Conservation (phyloP, 2,329 filamentous ascomycete species). For the Anthostomella pinea region DNA sequence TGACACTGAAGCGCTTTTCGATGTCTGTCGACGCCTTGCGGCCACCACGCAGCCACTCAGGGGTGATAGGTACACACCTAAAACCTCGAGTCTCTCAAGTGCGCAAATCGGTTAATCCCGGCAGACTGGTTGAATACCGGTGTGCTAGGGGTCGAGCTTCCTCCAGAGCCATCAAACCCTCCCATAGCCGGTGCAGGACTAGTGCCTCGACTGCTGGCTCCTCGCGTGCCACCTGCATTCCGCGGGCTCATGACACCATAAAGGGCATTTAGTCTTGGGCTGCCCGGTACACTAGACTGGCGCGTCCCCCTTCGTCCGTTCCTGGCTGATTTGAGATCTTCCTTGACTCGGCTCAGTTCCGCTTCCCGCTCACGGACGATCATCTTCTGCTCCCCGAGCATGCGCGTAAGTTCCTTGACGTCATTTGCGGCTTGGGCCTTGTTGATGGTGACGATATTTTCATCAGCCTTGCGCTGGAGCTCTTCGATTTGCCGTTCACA, state of each 20-base stretch:
- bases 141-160: conserved; percentile 17
- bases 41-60: no score
- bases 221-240: conserved; percentile 27
- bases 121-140: conserved; percentile 39
- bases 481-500: conserved; percentile 42
- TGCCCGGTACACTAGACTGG: conserved; percentile 55
- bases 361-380: conserved; percentile 49
- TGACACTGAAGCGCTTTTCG: no score
- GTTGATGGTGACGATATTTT: conserved; percentile 47
- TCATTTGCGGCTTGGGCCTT: conserved; percentile 41
- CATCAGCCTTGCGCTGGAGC: conserved; percentile 40
- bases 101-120: conserved; percentile 31
- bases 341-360: conserved; percentile 45
- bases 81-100: conserved; percentile 38
- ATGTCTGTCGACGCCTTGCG: no score
- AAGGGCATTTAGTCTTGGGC: conserved; percentile 44
- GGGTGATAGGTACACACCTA: no score
- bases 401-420: conserved; percentile 33
- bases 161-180: conserved; percentile 9
- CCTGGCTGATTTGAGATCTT: conserved; percentile 48
- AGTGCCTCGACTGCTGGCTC: conserved; percentile 45
- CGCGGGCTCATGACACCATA: conserved; percentile 53
- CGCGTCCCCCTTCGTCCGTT: conserved; percentile 54
- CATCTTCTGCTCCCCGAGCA: conserved; percentile 40
- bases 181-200: conserved; percentile 43